Base-by-base conservation (phyloP, 148 eudicot species). In the Diospyros kaki region DNA sequence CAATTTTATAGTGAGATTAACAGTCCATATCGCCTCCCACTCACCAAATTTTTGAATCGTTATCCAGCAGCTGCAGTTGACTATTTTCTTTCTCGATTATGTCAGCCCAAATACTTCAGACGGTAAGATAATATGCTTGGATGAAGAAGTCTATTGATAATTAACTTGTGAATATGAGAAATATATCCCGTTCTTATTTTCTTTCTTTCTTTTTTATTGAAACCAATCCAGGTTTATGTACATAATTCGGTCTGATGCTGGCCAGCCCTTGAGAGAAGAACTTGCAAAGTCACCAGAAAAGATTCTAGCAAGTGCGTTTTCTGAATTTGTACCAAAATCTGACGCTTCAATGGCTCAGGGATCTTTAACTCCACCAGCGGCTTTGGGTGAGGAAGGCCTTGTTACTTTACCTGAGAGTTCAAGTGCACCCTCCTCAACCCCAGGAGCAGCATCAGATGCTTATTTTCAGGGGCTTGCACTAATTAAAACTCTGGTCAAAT, bases 1-100 rank as follows among this genome's bases (percentile, higher is more conserved):
- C 99, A 86, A 77, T 89, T 88, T 73, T 93, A 95, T 76, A 95
- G 99, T 72, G 98, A 93, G 89, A 93, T 93, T 62, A 95, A 95
- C 77, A 95, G 99, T 73, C 99, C 99, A 61, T 95, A 95, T 81
- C 94, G 99, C 63, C 86, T 93, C 63, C 99, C 99, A 3, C 91
- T 95, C 13, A 92, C 97, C 41, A 95, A 95, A 68, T 93, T 90
- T 83, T 82, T 95, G 18, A 95, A 95, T 79, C 89, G 93, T 39
- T 95, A 90, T 74, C 91, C 97, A 68, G 81, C 88, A 15, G 88
- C 85, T 39, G 90, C 97, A 73, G 89, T 95, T 73, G 99, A 95
- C 78, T 95, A 95, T 83, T 95, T 95, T 83, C 97, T 95, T 76
- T 89, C 97, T 82, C 94, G 97, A 56, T 81, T 95, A 81, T 81